Evolutionary conservation across 2,329 filamentous ascomycete genomes (phyloP), one percentile per base, ranked within the genome.

Genomic region (Mollisiaceae sp.): DNA sequence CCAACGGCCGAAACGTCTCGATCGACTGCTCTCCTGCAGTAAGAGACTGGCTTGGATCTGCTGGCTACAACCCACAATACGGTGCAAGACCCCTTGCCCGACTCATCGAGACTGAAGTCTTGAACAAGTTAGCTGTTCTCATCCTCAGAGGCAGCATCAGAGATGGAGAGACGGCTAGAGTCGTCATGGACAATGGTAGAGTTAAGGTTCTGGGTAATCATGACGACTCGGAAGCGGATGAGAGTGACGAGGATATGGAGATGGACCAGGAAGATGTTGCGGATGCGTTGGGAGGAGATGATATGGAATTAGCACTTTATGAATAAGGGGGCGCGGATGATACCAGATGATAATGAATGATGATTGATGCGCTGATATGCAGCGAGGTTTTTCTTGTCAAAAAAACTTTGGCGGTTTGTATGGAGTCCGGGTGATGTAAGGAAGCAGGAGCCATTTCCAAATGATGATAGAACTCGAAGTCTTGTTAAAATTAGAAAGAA

Each of bases 91-190:
- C 95, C 41, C 82, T 99, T 24, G 88, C 90, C 20, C 87, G 95
- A 61, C 86, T 99, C 66, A 97, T 99, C 72, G 95, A 99, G 82
- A 95, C 95, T 80, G 95, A 99, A 79, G 93, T 99, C 2, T 88
- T 99, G 74, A 99, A 99, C 80, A 89, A 90, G 59, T 82, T 99
- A 69, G 95, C 95, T 1, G 91, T 99, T 47, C 85, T 98, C 69
- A 96, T 99, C 69, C 84, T 99, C 27, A 87, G 93, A 69, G 93
- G 93, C 69, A 89, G 86, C 62, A 89, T 99, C 77, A 87, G 85
- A 72, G 94, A 99, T 71, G 94, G 94, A 52, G 95, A 99, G 81
- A 81, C 79, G 1, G 95, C 95, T 0, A 83, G 86, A 32, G 92
- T 98, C 27, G 88, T 92, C 55, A 83, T 98, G 67, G 85, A 90